Evolutionary conservation across 2,329 filamentous ascomycete genomes (phyloP).

Genomic region (Colletotrichum australisinense): DNA sequence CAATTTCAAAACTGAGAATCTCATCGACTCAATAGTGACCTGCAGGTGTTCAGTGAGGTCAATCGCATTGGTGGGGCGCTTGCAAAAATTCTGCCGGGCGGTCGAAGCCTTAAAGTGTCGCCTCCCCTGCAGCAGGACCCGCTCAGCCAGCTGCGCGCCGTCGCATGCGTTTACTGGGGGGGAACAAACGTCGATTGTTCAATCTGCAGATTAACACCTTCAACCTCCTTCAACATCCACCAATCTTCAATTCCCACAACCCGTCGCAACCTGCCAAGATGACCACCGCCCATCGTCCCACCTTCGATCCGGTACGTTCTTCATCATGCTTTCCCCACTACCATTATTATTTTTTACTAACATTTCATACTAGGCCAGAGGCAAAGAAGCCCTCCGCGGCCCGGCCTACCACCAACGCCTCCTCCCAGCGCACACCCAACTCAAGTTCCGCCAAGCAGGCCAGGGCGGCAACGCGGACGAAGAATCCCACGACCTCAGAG

Average conservation of each 20-base stretch:
- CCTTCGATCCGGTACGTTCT: slow-evolving; percentile 86
- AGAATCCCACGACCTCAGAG: slow-evolving; percentile 80
- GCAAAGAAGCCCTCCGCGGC: slow-evolving; percentile 93
- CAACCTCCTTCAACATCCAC: slow-evolving; percentile 1
- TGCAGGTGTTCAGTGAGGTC: slow-evolving; percentile 35
- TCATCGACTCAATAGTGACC: slow-evolving; percentile 13
- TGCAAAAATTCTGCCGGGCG: slow-evolving; percentile 62
- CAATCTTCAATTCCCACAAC: not conserved
- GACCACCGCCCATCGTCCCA: slow-evolving; percentile 84
- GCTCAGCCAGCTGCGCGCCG: slow-evolving; percentile 5
- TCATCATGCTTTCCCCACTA: not conserved
- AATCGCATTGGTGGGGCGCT: slow-evolving; percentile 37
- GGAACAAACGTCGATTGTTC: not conserved
- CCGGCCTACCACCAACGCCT: slow-evolving; percentile 97
- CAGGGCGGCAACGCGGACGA: slow-evolving; percentile 87
- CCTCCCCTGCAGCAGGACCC: slow-evolving; percentile 22
- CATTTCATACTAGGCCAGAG: slow-evolving; percentile 72
- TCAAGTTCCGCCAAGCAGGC: slow-evolving; percentile 88
- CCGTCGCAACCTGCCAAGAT: slow-evolving; percentile 50
- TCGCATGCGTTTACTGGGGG: slow-evolving; percentile 16
- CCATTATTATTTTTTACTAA: slow-evolving; percentile 39
- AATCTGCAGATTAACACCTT: not conserved
- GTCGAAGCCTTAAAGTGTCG: slow-evolving; percentile 44
- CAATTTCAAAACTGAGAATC: slow-evolving; percentile 6
- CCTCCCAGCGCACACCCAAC: slow-evolving; percentile 89